Base-by-base conservation (phyloP, 345 rosid species). In the Aquilaria malaccensis region DNA sequence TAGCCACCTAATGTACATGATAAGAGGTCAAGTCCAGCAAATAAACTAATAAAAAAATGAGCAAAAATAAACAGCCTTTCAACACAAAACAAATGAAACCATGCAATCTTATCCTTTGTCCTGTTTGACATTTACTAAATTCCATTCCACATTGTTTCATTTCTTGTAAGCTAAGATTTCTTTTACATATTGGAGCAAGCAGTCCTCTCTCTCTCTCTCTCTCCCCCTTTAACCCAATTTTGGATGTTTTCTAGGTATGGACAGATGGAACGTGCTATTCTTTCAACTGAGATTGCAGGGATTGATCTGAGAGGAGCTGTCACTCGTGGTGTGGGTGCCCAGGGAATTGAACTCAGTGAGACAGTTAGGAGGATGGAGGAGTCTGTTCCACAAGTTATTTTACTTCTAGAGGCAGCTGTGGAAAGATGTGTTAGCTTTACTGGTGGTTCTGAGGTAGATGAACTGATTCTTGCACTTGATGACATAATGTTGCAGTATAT, bases 301-400 rank as follows among this genome's bases (percentile, higher is more conserved):
- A 85, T 90, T 60, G 99, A 90, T 81, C 81, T 94, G 70, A 87
- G 99, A 69, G 97, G 99, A 65, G 99, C 99, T 62, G 99, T 94
- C 61, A 68, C 96, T 55, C 95, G 99, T 65, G 96, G 96, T 22
- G 83, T 94, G 64, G 97, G 99, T 61, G 99, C 97, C 70, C 97
- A 94, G 77, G 99, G 99, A 68, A 82, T 94, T 67, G 99, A 94
- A 67, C 88, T 94, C 77, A 94, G 97, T 37, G 99, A 94, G 76
- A 86, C 97, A 51, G 99, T 94, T 73, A 75, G 97, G 67, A 82
- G 99, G 70, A 94, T 94, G 99, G 99, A 94, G 79, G 99, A 94
- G 67, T 94, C 99, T 52, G 82, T 88, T 69, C 95, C 99, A 62
- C 97, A 84, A 77, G 85, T 94, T 68, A 87, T 94, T 53, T 74